These are phyloP conservation scores for Malus hybrid DNA, from an alignment of 331 rosid genomes.

Conservation along the genomic window DNA sequence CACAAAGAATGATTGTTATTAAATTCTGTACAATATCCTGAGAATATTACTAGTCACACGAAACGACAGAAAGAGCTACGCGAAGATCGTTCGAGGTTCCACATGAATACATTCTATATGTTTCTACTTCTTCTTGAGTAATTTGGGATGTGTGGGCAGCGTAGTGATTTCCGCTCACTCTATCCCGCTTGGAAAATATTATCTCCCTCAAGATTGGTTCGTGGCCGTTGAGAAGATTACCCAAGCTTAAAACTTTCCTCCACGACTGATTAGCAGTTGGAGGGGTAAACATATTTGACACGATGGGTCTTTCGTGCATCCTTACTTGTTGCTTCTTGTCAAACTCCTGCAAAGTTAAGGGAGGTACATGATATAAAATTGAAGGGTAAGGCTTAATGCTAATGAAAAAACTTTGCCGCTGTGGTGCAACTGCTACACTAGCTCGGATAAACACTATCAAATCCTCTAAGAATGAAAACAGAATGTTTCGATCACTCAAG, in stretches of 20 bases:
- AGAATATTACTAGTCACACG: slow-evolving; percentile 58
- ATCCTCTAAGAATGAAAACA: not conserved
- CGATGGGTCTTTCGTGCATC: slow-evolving; percentile 50
- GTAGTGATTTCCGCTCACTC: slow-evolving; percentile 68
- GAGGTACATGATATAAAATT: slow-evolving; percentile 6
- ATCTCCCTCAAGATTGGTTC: slow-evolving; percentile 86
- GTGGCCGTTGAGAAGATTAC: slow-evolving; percentile 93
- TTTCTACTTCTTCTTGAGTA: slow-evolving; percentile 60
- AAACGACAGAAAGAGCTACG: slow-evolving; percentile 80
- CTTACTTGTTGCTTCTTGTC: slow-evolving; percentile 55
- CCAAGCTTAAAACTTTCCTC: slow-evolving; percentile 97
- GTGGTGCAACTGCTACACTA: too few relatives aligned
- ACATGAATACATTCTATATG: slow-evolving; percentile 77
- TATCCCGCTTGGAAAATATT: slow-evolving; percentile 62
- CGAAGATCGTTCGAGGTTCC: slow-evolving; percentile 93
- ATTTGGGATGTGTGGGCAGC: slow-evolving; percentile 40
- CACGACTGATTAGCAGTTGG: slow-evolving; percentile 93
- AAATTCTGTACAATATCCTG: not conserved
- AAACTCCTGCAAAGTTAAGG: slow-evolving; percentile 47
- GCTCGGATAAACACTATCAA: not conserved
- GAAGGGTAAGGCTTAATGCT: too few relatives aligned
- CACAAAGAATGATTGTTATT: not conserved
- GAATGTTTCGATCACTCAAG: too few relatives aligned
- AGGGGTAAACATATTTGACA: slow-evolving; percentile 72
- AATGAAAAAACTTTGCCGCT: too few relatives aligned